These are phyloP conservation scores for Cadophora sp. DNA, from an alignment of 2,329 filamentous ascomycete genomes.

Conservation along the genomic window DNA sequence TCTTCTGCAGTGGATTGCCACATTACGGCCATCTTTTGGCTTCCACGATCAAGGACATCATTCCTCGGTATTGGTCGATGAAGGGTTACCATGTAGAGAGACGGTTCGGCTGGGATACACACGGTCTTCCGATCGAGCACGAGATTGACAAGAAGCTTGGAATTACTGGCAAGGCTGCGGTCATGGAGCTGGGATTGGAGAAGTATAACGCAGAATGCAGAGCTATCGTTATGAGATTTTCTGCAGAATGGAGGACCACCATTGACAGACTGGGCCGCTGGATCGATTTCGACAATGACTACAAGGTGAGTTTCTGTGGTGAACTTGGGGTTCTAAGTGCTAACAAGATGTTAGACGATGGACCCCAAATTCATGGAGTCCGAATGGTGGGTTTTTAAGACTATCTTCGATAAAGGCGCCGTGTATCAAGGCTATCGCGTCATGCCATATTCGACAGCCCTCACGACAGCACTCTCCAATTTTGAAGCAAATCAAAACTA, in stretches of 20 bases:
- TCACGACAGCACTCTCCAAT: conserved; percentile 89
- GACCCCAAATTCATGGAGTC: conserved; percentile 95
- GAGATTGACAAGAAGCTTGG: conserved; percentile 97
- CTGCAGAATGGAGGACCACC: conserved; percentile 84
- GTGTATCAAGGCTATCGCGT: conserved; percentile 92
- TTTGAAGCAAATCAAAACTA: conserved; percentile 96
- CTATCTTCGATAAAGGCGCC: conserved; percentile 85
- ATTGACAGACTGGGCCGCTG: conserved; percentile 90
- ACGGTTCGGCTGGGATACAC: conserved; percentile 94
- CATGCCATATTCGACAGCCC: conserved; percentile 92
- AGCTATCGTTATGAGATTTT: conserved; percentile 91
- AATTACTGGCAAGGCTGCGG: conserved; percentile 86
- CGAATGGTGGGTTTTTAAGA: conserved; percentile 96
- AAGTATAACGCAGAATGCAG: conserved; percentile 93
- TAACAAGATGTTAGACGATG: conserved; percentile 70
- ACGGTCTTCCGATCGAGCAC: conserved; percentile 93
- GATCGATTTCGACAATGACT: conserved; percentile 98
- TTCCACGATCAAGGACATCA: conserved; percentile 96
- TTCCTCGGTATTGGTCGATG: conserved; percentile 97
- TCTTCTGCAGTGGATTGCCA: conserved; percentile 54
- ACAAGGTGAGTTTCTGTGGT: conserved; percentile 66
- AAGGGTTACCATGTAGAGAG: conserved; percentile 92
- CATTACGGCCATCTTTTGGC: conserved; percentile 76
- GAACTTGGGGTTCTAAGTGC: not conserved
- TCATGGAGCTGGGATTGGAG: conserved; percentile 83